Evolutionary conservation across 2,329 filamentous ascomycete species (phyloP), one percentile per base, ranked within the genome.

Genomic region (Cephalotrichum gorgonifer): DNA sequence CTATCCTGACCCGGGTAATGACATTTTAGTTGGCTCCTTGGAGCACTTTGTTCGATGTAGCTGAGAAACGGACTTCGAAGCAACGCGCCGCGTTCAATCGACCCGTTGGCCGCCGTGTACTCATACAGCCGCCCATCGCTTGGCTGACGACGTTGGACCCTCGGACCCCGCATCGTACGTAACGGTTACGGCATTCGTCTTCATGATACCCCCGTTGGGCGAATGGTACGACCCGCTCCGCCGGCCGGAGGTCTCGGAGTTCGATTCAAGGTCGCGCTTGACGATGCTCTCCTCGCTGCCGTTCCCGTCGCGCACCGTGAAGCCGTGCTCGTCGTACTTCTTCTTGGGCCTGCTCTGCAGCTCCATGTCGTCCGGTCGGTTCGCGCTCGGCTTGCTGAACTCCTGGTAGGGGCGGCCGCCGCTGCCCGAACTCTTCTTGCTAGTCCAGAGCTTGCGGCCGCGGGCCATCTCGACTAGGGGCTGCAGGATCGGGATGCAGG

Each of bases 401-500:
- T 38, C 43, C 8, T 38, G 31, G 15, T 44, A 30, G 6, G 20
- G 33, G 28, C 17, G 43, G n/a, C 22, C 17, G 38, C 23, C 44
- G 20, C 11, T 23, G 28, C n/a, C n/a, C n/a, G 23, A 25, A 48
- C 47, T n/a, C 26, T 47, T 61, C 56, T 44, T 44, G 8, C 15
- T 17, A n/a, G 15, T 44, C 26, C 43, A 44, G n/a, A 44, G 15
- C 3, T 31, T 50, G 5, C 48, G 51, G 5, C 54, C 54, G 22
- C 50, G 54, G 14, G 54, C 20, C 31, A 53, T 49, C 22, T 60
- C 59, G 42, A 58, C 38, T 0, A 63, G 49, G 1, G 60, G 60
- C 11, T 56, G 56, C 6, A 63, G 57, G 44, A 61, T 39, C 1
- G 60, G 60, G 25, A 62, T 61, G 33, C 54, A 60, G 1, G 58